phyloP scores from a whole-genome alignment of 352 stramenopile genomes.

The Pythium volutum region DNA sequence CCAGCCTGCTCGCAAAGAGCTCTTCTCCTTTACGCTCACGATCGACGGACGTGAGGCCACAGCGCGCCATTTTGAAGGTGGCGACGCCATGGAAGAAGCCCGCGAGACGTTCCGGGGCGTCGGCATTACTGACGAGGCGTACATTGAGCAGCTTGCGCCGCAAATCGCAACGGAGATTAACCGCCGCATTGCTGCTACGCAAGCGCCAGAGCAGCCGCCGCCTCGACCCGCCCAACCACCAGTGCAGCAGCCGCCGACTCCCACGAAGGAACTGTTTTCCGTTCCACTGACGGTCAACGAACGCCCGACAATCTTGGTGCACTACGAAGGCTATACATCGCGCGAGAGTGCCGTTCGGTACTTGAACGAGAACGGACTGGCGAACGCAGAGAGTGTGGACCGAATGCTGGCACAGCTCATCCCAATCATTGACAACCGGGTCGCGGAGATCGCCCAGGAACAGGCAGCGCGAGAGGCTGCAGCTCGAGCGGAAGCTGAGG shows the following conservation, averaged over 20 bases:
- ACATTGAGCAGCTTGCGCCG: constrained; percentile 49
- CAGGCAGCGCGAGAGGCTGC: constrained; percentile 26
- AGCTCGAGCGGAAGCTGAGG: constrained; percentile 13
- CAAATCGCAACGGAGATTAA: constrained; percentile 64
- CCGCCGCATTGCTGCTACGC: constrained; percentile 31
- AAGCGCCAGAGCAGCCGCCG: background rate
- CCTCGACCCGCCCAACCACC: background rate
- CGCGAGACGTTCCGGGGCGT: constrained; percentile 42
- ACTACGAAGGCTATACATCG: constrained; percentile 60
- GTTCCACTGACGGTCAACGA: constrained; percentile 60
- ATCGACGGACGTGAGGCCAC: constrained; percentile 48
- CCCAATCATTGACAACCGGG: constrained; percentile 49
- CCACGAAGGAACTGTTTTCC: constrained; percentile 57
- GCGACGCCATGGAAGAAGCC: constrained; percentile 56
- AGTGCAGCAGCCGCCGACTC: constrained; percentile 1
- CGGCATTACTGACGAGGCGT: constrained; percentile 42
- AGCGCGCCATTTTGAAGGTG: constrained; percentile 66
- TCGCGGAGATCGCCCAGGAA: constrained; percentile 44
- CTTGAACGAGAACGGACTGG: constrained; percentile 52
- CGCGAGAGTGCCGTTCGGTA: constrained; percentile 59
- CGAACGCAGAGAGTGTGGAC: constrained; percentile 33
- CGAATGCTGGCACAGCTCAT: constrained; percentile 51
- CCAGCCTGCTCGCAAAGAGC: constrained; percentile 45
- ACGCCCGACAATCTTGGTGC: constrained; percentile 44
- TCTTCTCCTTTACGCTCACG: constrained; percentile 56